Conservation (phyloP, 371 early-diverging fungal genomes). For the Gilbertella persicaria region DNA sequence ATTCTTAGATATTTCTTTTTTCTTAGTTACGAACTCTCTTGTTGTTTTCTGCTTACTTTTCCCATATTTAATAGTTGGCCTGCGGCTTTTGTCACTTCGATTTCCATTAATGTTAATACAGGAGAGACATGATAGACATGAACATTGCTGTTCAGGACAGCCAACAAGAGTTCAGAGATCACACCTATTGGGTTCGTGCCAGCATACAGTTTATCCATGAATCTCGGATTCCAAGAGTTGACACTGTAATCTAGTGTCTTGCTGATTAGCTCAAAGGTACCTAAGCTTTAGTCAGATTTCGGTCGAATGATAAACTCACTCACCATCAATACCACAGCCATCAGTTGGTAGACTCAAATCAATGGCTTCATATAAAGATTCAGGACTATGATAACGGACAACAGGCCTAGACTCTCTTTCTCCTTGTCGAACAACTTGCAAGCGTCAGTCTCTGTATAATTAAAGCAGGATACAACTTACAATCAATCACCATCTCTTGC, state of each 20-base stretch:
- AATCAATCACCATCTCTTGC: slow-evolving; percentile 37
- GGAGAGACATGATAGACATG: slow-evolving; percentile 86
- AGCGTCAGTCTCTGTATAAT: neutral
- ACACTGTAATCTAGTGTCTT: slow-evolving; percentile 60
- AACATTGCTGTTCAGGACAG: slow-evolving; percentile 77
- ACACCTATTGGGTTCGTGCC: slow-evolving; percentile 82
- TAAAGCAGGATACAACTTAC: slow-evolving; percentile 15
- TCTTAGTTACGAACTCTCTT: neutral
- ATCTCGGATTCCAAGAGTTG: slow-evolving; percentile 76
- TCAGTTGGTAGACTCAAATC: slow-evolving; percentile 53
- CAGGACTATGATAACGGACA: slow-evolving; percentile 50
- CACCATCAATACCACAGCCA: slow-evolving; percentile 59
- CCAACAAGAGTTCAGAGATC: slow-evolving; percentile 73
- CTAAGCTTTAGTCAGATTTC: slow-evolving; percentile 18
- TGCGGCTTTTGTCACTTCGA: slow-evolving; percentile 58
- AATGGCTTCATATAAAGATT: slow-evolving; percentile 52
- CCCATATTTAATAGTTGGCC: slow-evolving; percentile 63
- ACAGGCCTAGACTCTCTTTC: slow-evolving; percentile 40
- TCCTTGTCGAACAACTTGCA: slow-evolving; percentile 51
- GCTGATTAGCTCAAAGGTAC: slow-evolving; percentile 55
- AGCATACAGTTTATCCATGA: slow-evolving; percentile 87
- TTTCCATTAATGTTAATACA: slow-evolving; percentile 75
- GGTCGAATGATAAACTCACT: slow-evolving; percentile 4
- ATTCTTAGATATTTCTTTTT: slow-evolving; percentile 14
- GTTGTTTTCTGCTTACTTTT: slow-evolving; percentile 28